A percentile compares a stretch with the other conserved stretches of the same genome.
phyloP scores from a whole-genome alignment of 2,329 filamentous ascomycete genomes.

The Fusarium papillatum region DNA sequence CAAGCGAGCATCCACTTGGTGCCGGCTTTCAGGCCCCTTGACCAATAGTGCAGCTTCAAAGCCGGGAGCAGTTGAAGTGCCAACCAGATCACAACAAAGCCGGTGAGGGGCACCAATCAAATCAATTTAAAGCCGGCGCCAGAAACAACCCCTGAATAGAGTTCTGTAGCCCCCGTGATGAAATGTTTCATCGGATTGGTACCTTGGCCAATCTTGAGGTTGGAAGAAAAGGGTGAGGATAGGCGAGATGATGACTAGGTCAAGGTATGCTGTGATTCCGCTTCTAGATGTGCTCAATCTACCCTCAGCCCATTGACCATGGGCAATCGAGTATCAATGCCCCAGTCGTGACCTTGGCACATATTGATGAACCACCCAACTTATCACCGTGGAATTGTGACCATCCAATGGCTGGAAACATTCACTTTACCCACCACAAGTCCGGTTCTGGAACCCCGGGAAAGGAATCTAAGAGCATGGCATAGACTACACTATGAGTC shows the following conservation, averaged over 20 bases:
- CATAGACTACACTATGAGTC: background rate
- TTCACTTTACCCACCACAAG: background rate
- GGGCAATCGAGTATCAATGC: background rate
- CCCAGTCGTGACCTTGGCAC: background rate
- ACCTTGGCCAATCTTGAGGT: background rate
- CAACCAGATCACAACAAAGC: background rate
- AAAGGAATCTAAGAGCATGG: background rate
- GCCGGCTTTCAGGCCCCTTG: background rate
- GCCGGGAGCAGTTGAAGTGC: background rate
- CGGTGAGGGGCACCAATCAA: background rate
- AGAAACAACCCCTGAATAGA: background rate
- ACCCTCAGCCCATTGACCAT: background rate
- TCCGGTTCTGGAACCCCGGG: background rate
- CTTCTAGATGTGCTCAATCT: background rate
- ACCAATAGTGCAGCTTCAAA: background rate
- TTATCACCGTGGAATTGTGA: background rate
- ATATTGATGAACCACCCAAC: background rate
- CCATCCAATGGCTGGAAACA: background rate
- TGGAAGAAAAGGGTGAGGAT: background rate
- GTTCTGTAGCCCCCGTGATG: background rate
- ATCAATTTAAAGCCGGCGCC: slow-evolving; percentile 20
- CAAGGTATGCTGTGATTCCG: background rate
- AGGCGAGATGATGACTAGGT: background rate
- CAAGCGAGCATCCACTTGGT: background rate
- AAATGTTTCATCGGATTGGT: background rate